Percentiles rank a stretch among this genome's conserved stretches.
Evolutionary conservation across 2,329 filamentous ascomycete species (phyloP).

Genomic region (Colletotrichum sp.): DNA sequence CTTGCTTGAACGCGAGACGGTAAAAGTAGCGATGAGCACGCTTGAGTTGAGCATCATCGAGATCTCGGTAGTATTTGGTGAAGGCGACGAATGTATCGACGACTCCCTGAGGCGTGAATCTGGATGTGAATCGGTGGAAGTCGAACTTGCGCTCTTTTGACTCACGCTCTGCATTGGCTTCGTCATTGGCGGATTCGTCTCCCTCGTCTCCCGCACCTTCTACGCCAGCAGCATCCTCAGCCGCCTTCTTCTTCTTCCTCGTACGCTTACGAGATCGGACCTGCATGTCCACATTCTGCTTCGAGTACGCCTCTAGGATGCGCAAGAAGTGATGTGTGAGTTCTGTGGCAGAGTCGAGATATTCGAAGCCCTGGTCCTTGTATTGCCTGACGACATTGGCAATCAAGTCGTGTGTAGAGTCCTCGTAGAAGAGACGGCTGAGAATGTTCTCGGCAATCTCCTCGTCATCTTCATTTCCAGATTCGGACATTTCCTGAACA

Average conservation of each 20-base stretch:
- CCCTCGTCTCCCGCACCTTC: conserved; percentile 61
- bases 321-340: conserved; percentile 90
- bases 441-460: conserved; percentile 98
- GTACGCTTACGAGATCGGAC: conserved; percentile 81
- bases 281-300: conserved; percentile 93
- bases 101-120: conserved; percentile 83
- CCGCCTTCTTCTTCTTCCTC: conserved; percentile 74
- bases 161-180: conserved; percentile 70
- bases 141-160: conserved; percentile 91
- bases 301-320: conserved; percentile 91
- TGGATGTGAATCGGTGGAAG: conserved; percentile 81
- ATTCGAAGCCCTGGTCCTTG: conserved; percentile 92
- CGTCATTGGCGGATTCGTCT: conserved; percentile 75
- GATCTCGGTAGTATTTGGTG: conserved; percentile 79
- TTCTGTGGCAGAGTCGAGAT: conserved; percentile 90
- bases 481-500: conserved; percentile 89
- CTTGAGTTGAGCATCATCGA: conserved; percentile 82
- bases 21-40: conserved; percentile 94
- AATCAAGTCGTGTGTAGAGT: conserved; percentile 88
- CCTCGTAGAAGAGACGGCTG: conserved; percentile 97
- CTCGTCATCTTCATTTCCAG: conserved; percentile 87
- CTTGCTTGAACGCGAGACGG: conserved; percentile 91
- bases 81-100: conserved; percentile 90
- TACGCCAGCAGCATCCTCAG: conserved; percentile 43
- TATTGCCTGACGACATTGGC: conserved; percentile 82